Evolutionary conservation across 495 filamentous ascomycete genomes (phyloP), one percentile per base, ranked within the genome.

Genomic region (Aspergillus heteromorphus): DNA sequence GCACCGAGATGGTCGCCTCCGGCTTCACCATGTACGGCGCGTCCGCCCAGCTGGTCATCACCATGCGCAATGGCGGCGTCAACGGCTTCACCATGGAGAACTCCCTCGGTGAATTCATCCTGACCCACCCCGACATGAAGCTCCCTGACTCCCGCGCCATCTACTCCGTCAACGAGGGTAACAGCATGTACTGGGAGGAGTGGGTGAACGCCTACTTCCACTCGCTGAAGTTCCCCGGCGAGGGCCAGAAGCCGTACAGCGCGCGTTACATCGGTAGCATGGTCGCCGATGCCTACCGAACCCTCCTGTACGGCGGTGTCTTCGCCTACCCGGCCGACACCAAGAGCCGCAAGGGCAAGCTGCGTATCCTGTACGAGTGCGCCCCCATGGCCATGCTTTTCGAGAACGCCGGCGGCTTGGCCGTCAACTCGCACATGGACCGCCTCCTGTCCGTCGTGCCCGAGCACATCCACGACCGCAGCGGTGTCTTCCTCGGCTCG

Each of bases 1-100:
- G 95, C 34, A 89, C 89, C 2, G 89, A 95, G 70, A 83, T 97
- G 27, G 85, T 97, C 25, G 93, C 95, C 18, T 86, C 89, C 4
- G 93, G 93, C 2, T 98, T 98, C 78, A 98, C 93, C 70, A 98
- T 98, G 93, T 98, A 98, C 73, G 93, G 93, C 64, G 93, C 93
- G 60, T 96, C 91, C 19, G 87, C 93, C 6, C 92, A 97, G 72
- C 78, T 98, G 49, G 93, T 98, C 51, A 87, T 98, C 69, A 98
- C 93, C 40, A 97, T 98, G 91, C 88, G 86, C 69, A 89, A 88
- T 52, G 91, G 93, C 41, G 80, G 70, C 51, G 93, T 98, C 73
- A 96, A 97, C 70, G 93, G 92, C 53, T 98, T 97, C 77, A 98
- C 93, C 20, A 81, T 98, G 64, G 93, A 98, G 73, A 92, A 89